Evolutionary conservation across 331 rosid genomes (phyloP).

Genomic region (Ulmus americana): DNA sequence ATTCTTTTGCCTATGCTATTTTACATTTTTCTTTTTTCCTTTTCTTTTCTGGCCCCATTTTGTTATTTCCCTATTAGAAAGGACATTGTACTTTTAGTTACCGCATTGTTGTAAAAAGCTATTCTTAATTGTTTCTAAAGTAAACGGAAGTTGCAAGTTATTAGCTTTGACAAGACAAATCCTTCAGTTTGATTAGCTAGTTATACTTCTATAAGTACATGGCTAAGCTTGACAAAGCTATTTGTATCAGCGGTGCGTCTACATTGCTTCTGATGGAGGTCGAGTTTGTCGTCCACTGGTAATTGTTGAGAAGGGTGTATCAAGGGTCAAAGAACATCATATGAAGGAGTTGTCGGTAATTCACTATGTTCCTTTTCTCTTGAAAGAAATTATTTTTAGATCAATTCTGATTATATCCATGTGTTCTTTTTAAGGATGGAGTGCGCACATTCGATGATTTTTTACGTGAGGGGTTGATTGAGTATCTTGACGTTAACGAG

Average conservation of each 20-base stretch:
- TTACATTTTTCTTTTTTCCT: background rate
- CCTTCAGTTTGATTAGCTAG: background rate
- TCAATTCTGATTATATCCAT: constrained; percentile 15
- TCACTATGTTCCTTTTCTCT: constrained; percentile 10
- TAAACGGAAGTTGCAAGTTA: too few species aligned
- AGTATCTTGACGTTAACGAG: constrained; percentile 94
- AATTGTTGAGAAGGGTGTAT: constrained; percentile 79
- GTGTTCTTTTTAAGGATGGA: constrained; percentile 59
- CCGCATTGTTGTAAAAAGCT: too few species aligned
- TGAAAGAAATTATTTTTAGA: constrained; percentile 10
- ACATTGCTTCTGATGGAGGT: constrained; percentile 95
- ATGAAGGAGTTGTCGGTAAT: constrained; percentile 84
- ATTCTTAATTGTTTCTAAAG: too few species aligned
- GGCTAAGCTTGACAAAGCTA: constrained; percentile 17
- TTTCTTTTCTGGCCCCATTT: background rate
- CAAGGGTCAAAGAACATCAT: constrained; percentile 78
- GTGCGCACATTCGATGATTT: constrained; percentile 70
- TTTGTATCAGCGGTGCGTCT: constrained; percentile 55
- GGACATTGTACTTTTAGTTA: too few species aligned
- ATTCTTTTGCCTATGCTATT: constrained; percentile 13
- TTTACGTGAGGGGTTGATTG: constrained; percentile 77
- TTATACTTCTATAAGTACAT: background rate
- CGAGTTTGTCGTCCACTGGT: constrained; percentile 96
- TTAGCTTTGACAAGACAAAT: background rate
- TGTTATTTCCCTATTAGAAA: background rate